Evolutionary conservation across 768 basidiomycete species (phyloP).

Genomic region (Amylocystis lapponica): DNA sequence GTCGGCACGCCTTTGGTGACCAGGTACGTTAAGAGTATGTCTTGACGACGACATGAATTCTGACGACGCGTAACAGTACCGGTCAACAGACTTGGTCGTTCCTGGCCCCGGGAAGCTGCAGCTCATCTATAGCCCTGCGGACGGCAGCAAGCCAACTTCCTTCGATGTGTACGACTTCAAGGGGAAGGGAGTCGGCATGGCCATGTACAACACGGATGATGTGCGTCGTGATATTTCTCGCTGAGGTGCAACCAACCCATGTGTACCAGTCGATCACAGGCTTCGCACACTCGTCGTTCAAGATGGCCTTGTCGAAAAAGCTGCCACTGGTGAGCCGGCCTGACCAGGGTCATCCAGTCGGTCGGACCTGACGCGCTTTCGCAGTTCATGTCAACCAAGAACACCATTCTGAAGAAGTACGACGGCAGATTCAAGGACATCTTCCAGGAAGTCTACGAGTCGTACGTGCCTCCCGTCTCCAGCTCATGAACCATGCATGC

Average conservation of each 20-base stretch:
- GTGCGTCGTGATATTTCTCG: constrained; percentile 28
- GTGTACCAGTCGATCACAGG: constrained; percentile 72
- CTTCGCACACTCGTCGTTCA: constrained; percentile 97
- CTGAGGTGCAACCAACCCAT: background rate
- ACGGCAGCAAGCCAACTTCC: constrained; percentile 59
- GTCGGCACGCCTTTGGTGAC: constrained; percentile 96
- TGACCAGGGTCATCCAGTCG: background rate
- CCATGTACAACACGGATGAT: constrained; percentile 99
- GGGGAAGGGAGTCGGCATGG: constrained; percentile 87
- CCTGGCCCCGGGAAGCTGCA: constrained; percentile 93
- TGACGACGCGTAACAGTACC: constrained; percentile 56
- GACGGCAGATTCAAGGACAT: constrained; percentile 99
- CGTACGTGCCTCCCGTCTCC: constrained; percentile 28
- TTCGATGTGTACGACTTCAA: constrained; percentile 93
- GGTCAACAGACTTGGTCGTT: constrained; percentile 88
- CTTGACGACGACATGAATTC: too few relatives aligned
- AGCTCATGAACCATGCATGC: background rate
- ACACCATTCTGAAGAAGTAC: constrained; percentile 95
- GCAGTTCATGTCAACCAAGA: constrained; percentile 97
- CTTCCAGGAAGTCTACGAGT: constrained; percentile 94
- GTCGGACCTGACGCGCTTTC: background rate
- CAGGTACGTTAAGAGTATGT: constrained; percentile 51
- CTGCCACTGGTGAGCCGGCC: constrained; percentile 55
- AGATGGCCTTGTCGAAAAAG: constrained; percentile 84
- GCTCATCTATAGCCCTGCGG: constrained; percentile 80